Evolutionary conservation across 495 filamentous ascomycete species (phyloP), one percentile per base, ranked within the genome.

Genomic region (Podospora pseudopauciseta): DNA sequence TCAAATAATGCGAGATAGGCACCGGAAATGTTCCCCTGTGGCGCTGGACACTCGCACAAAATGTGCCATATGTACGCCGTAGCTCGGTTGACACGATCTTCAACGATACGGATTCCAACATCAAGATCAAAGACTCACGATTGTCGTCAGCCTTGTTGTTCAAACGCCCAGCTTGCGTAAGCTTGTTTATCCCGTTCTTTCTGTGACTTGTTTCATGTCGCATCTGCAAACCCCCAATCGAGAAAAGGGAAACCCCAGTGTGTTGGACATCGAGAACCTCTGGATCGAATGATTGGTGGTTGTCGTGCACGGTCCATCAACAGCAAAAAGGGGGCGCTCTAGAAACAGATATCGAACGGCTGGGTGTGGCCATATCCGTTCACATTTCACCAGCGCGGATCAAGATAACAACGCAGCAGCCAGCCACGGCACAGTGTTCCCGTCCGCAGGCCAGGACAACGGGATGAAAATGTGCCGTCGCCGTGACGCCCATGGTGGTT

Each of bases 201-300:
- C 34, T 63, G 30, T 44, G 18, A 63, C 30, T 49, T 20, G 61
- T 63, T 63, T 63, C 61, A 63, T 63, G 61, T 63, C 16, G 30
- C 61, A 63, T 39, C 30, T 63, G 61, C 30, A 28, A 32, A 3
- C 49, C 30, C 16, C 13, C 32, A 49, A 63, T 23, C 20, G 61
- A 23, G 15, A 9, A 63, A 39, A 28, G 13, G 19, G 61, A 16
- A 49, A 49, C 7, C 39, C 13, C 39, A 1, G 9, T 13, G 2
- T 49, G 59, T 61, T 20, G 32, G 61, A 44, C 61, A 20, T 63
- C 32, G 61, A 63, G 61, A 53, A 44, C 39, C n/a, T 61, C 7
- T 61, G 59, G 56, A 58, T 18, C 19, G 56, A 27, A 58, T 58
- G 56, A 27, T 27, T 58, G 56, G 23, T 20, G 56, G 56, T 20